Conservation (phyloP, 129 eudicot genomes). For the Deinandra increscens region DNA sequence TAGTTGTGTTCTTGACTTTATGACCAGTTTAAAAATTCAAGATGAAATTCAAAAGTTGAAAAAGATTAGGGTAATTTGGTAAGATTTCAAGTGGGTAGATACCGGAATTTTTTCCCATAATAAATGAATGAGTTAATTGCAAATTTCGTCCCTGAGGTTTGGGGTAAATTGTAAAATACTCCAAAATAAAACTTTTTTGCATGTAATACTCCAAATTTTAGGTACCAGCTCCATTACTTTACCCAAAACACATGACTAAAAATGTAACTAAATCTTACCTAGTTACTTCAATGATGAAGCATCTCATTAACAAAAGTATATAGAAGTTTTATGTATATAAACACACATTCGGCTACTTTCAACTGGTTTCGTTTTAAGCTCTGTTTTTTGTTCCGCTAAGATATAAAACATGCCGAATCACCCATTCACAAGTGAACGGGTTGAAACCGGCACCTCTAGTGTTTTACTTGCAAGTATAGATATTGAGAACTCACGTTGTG, state of each 20-base stretch:
- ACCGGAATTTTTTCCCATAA: background rate
- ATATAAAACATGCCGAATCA: background rate
- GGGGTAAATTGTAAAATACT: no score
- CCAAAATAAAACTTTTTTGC: no score
- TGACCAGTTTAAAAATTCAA: background rate
- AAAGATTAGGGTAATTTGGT: background rate
- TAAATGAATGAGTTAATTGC: no score
- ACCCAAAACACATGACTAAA: background rate
- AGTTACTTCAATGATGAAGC: background rate
- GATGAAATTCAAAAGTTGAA: background rate
- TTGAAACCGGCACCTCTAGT: background rate
- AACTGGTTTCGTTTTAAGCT: background rate
- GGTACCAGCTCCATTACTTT: background rate
- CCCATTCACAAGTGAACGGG: background rate
- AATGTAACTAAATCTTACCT: background rate
- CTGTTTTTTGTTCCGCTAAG: no score
- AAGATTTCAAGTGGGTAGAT: background rate
- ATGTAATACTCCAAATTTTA: no score
- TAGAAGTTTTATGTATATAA: background rate
- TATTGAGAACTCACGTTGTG: constrained; percentile 45
- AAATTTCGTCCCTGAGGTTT: no score
- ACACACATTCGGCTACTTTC: background rate
- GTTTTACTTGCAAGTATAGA: background rate
- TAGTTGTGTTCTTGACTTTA: background rate
- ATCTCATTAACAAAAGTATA: background rate